Conservation (phyloP, 2,329 filamentous ascomycete genomes). For the Colletotrichum lindemuthianum region DNA sequence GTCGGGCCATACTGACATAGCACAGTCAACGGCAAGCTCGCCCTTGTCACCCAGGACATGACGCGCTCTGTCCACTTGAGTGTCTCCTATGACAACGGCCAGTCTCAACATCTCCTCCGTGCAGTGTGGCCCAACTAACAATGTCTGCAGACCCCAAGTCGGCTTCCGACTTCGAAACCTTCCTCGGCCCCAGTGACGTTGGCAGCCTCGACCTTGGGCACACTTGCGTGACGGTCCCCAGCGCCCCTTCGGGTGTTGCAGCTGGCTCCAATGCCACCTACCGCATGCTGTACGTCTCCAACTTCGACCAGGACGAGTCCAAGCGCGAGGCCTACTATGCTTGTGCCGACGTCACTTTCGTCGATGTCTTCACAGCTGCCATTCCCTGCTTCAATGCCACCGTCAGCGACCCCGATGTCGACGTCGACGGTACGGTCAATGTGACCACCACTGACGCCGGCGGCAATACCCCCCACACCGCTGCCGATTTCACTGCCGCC, state of each 20-base stretch:
- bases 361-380: slow-evolving; percentile 47
- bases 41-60: slow-evolving; percentile 66
- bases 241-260: slow-evolving; percentile 46
- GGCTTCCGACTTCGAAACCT: slow-evolving; percentile 52
- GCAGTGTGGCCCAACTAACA: not conserved
- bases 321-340: slow-evolving; percentile 59
- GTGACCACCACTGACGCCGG: slow-evolving; percentile 35
- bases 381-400: slow-evolving; percentile 58
- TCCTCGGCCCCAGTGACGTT: slow-evolving; percentile 48
- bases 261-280: slow-evolving; percentile 58
- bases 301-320: slow-evolving; percentile 50
- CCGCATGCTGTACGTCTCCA: slow-evolving; percentile 58
- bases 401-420: slow-evolving; percentile 41
- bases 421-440: slow-evolving; percentile 33
- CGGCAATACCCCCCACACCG: slow-evolving; percentile 34
- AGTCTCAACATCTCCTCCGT: slow-evolving; percentile 20
- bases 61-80: slow-evolving; percentile 64
- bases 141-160: slow-evolving; percentile 48
- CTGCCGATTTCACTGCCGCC: slow-evolving; percentile 40
- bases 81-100: slow-evolving; percentile 63
- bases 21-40: slow-evolving; percentile 62
- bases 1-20: not conserved
- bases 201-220: slow-evolving; percentile 55
- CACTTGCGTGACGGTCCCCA: slow-evolving; percentile 54
- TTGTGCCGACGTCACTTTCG: slow-evolving; percentile 59